Evolutionary conservation across 306 rosid genomes (phyloP).

Genomic region (Quercus alba): DNA sequence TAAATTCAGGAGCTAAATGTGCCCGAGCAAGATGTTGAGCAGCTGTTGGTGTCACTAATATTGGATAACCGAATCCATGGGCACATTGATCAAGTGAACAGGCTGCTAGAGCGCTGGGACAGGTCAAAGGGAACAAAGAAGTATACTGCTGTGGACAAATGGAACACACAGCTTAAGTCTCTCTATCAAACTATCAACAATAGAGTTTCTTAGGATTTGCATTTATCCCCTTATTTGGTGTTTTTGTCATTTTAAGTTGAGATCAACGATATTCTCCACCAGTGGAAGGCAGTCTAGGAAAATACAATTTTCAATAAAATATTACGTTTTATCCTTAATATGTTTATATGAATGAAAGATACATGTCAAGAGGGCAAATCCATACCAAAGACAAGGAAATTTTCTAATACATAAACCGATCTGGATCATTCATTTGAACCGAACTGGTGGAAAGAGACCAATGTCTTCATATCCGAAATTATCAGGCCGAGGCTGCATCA

Average conservation of each 20-base stretch:
- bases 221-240: slow-evolving; percentile 13
- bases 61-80: slow-evolving; percentile 95
- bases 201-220: slow-evolving; percentile 55
- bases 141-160: slow-evolving; percentile 86
- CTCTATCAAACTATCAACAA: slow-evolving; percentile 75
- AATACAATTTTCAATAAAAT: slow-evolving; percentile 1
- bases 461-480: background rate
- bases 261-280: background rate
- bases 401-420: background rate
- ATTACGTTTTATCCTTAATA: slow-evolving; percentile 14
- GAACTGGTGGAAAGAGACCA: background rate
- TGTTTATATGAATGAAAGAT: slow-evolving; percentile 13
- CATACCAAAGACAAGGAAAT: background rate
- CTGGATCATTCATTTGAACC: background rate
- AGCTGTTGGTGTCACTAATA: slow-evolving; percentile 55
- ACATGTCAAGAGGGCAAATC: background rate
- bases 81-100: slow-evolving; percentile 94
- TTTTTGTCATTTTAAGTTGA: slow-evolving; percentile 29
- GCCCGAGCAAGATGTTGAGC: slow-evolving; percentile 64
- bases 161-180: slow-evolving; percentile 88
- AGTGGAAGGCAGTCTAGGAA: background rate
- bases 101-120: slow-evolving; percentile 88
- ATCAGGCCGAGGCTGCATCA: slow-evolving; percentile 26
- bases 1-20: slow-evolving; percentile 51
- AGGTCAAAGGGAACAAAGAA: slow-evolving; percentile 95